Conservation (phyloP, 2,329 filamentous ascomycete genomes). For the Cadophora sp. region DNA sequence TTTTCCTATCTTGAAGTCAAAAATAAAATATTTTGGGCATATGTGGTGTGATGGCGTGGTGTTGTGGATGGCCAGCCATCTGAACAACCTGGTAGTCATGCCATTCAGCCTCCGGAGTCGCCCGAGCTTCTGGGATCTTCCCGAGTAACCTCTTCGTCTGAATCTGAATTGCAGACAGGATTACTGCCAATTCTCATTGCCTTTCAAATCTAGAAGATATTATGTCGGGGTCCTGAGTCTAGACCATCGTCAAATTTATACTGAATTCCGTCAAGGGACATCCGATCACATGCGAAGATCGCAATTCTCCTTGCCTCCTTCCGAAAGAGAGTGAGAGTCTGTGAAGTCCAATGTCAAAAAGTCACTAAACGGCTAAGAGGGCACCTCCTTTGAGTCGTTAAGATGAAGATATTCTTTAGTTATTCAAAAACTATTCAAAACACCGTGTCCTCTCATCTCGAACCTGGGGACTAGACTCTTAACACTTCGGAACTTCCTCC, state of each 20-base stretch:
- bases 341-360: too few relatives aligned
- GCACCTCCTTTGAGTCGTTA: neutral
- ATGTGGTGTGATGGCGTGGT: constrained; percentile 1
- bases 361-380: too few relatives aligned
- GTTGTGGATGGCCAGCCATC: neutral
- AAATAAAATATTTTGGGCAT: neutral
- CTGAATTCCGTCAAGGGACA: too few relatives aligned
- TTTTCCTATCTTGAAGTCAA: neutral
- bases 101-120: neutral
- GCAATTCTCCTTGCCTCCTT: too few relatives aligned
- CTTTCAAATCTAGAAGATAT: too few relatives aligned
- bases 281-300: too few relatives aligned
- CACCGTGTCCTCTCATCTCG: neutral
- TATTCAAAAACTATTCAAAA: neutral
- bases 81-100: neutral
- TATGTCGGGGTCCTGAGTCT: too few relatives aligned
- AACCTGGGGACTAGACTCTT: neutral
- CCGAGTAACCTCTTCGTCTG: too few relatives aligned
- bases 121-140: too few relatives aligned
- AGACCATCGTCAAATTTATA: too few relatives aligned
- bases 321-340: too few relatives aligned
- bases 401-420: neutral
- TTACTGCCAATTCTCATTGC: neutral
- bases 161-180: too few relatives aligned
- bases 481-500: neutral